Evolutionary conservation across 2,329 filamentous ascomycete genomes (phyloP), one percentile per base, ranked within the genome.

Genomic region (Verticillium zaregamsianum): DNA sequence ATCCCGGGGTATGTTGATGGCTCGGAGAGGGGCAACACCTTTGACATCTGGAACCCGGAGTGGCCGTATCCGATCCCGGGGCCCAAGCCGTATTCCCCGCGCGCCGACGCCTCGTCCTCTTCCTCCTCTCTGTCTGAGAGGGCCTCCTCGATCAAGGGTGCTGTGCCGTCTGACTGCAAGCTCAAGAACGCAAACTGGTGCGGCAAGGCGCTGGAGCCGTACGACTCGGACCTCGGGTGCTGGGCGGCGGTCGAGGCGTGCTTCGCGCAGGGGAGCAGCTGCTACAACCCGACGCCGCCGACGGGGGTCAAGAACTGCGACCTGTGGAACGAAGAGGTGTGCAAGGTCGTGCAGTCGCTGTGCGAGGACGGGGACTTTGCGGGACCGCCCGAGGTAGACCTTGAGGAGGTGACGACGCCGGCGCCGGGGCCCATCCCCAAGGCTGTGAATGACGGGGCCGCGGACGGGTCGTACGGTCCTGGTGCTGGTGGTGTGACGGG

Each of bases 151-250:
- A 25, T 66, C 11, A 76, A 81, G 49, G 87, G 86, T 14, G 72
- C 80, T 14, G 77, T 86, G 59, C 88, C 88, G 0, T 60, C 69
- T 1, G 75, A 79, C 67, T 90, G 86, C 69, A 76, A 90, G 40
- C 69, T 88, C 63, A 85, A 86, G 69, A 91, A 90, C 70, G 89
- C 78, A 62, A 91, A 92, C 76, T 92, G 89, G 89, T 90, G 87
- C 73, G 88, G 82, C 59, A 77, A 81, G 63, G 82, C 90, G 69
- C 79, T 91, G 1, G 72, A 82, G 0, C 68, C 74, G 9, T 91
- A 89, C 75, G 76, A 74, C 5, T 76, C 77, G 55, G 79, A 86
- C 69, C 70, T 70, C 1, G 81, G 81, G 15, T 92, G 90, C 78
- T 91, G 86, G 85, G 79, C 77, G 61, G 76, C 80, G 3, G 79